Percentiles rank a stretch among this genome's conserved stretches.
These are phyloP conservation scores for Ustilago xerochloae DNA, from an alignment of 1,284 basidiomycete genomes.

Conservation along the genomic window DNA sequence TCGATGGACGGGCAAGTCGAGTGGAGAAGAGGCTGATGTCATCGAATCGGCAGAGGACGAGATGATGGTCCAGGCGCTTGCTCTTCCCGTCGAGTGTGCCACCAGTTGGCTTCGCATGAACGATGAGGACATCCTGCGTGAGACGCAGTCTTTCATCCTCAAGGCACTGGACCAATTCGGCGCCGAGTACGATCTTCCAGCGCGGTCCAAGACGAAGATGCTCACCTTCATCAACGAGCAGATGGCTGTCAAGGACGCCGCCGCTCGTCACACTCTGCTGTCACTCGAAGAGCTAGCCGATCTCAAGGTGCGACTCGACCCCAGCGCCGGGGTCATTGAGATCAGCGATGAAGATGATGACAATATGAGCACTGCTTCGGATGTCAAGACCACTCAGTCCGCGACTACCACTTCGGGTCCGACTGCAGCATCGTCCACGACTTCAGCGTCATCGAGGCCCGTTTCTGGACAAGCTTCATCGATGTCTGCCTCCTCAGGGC, in stretches of 20 bases:
- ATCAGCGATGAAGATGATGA: conserved; percentile 49
- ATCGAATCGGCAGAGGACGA: conserved; percentile 36
- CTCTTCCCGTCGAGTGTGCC: conserved; percentile 58
- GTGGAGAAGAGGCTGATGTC: conserved; percentile 21
- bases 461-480: too few relatives aligned
- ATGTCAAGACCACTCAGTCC: conserved; percentile 19
- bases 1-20: conserved; percentile 24
- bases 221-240: conserved; percentile 60
- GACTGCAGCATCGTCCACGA: not conserved
- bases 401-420: not conserved
- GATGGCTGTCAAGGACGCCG: conserved; percentile 48
- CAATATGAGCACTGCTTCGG: conserved; percentile 29
- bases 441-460: too few relatives aligned
- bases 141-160: conserved; percentile 59
- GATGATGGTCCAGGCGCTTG: conserved; percentile 48
- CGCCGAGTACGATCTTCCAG: conserved; percentile 45
- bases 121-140: conserved; percentile 63
- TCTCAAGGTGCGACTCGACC: conserved; percentile 51
- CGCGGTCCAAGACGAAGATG: conserved; percentile 49
- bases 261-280: conserved; percentile 55
- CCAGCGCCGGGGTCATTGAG: conserved; percentile 30
- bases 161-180: conserved; percentile 57
- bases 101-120: conserved; percentile 66
- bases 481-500: not conserved
- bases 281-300: conserved; percentile 55